Base-by-base conservation (phyloP, 352 stramenopile species). In the Phytopythium sindhum region DNA sequence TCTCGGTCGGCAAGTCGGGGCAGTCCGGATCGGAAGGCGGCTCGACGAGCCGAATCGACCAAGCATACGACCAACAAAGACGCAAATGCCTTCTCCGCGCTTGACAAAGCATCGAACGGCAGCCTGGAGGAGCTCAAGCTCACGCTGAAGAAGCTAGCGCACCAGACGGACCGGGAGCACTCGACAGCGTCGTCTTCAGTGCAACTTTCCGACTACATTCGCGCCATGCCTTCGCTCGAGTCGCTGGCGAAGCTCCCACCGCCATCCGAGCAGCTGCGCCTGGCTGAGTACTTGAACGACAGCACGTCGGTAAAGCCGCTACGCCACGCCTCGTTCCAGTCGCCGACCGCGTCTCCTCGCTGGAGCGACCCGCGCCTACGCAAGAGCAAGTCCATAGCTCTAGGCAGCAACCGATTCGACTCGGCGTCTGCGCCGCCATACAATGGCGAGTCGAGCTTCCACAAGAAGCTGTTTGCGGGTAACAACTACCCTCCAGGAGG, bases 81-180 rank as follows among this genome's bases (percentile, higher is more conserved):
- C 14, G 7, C 3, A 10, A n/a, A 64, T 19, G 57, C 29, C 2
- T 24, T 55, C 12, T 67, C 60, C 28, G 47, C 56, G 8, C 45
- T 67, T 14, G 23, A 31, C 29, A 39, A 57, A 23, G 45, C 41
- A 1, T 55, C 59, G 26, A 60, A 66, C 15, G 54, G 53, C 17
- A 63, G 57, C 60, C 71, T 93, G 73, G 74, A 87, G 47, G 70
- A 90, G 24, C 65, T 93, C 15, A 93, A 93, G 64, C 69, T 77
- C 29, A 93, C 81, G 11, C 70, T 93, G 41, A 74, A 87, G 63
- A 88, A 86, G 12, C 60, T 93, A 12, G 77, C 78, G 35, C 57
- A 63, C 11, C 74, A 84, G 24, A 66, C 81, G 61, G 68, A 74
- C 9, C 54, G 50, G 2, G 41, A 54, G 19, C 65, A 19, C 35